Evolutionary conservation across 345 rosid genomes (phyloP).

Genomic region (Pistacia vera): DNA sequence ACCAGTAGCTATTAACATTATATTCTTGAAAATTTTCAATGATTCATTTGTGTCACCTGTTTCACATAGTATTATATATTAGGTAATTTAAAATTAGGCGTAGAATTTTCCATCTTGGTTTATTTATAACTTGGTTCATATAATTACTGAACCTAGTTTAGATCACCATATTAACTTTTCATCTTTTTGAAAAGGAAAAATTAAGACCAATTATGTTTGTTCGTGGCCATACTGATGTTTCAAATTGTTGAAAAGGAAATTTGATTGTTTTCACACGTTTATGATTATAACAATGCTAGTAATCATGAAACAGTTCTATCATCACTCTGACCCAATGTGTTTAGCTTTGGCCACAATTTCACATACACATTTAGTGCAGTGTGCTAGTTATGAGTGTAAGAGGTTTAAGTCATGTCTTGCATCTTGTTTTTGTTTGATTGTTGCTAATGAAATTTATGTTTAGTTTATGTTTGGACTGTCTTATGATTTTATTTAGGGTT

Average conservation of each 20-base stretch:
- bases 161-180: neutral
- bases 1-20: neutral
- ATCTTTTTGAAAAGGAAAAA: neutral
- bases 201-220: neutral
- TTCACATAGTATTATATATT: neutral
- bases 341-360: neutral
- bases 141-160: neutral
- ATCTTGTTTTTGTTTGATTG: neutral
- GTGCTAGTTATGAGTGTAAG: neutral
- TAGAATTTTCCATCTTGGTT: neutral
- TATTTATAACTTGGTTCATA: neutral
- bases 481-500: conserved; percentile 48
- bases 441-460: neutral
- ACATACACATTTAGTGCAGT: neutral
- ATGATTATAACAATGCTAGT: neutral
- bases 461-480: conserved; percentile 15
- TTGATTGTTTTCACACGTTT: neutral
- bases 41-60: neutral
- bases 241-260: neutral
- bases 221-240: neutral
- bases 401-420: neutral
- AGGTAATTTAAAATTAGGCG: neutral
- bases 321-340: neutral
- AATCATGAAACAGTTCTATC: neutral
- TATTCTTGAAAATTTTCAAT: neutral